Conservation (phyloP, 2,329 filamentous ascomycete genomes). For the Colletotrichum acutatum region DNA sequence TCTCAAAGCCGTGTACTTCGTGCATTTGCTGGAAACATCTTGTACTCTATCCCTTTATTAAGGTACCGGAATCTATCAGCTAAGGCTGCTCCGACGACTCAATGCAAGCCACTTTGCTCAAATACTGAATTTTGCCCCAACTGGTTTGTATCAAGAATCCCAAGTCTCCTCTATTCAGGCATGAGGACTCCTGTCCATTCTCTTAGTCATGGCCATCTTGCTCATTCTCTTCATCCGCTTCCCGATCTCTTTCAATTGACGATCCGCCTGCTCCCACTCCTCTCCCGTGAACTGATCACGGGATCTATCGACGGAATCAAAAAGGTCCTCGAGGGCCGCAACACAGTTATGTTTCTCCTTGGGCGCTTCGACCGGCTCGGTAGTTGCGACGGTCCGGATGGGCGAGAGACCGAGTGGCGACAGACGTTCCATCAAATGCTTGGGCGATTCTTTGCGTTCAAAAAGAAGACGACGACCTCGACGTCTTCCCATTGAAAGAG, state of each 20-base stretch:
- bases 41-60: no score
- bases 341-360: neutral
- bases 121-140: no score
- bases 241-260: slow-evolving; percentile 2
- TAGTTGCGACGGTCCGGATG: neutral
- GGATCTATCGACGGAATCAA: neutral
- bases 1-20: no score
- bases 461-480: neutral
- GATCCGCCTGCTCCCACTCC: neutral
- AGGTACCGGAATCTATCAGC: no score
- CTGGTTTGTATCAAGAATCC: neutral
- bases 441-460: neutral
- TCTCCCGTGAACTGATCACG: neutral
- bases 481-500: neutral
- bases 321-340: neutral
- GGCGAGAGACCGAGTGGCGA: neutral
- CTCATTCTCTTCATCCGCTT: neutral
- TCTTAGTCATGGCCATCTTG: slow-evolving; percentile 17
- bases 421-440: neutral
- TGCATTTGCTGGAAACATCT: no score
- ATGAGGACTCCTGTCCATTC: neutral
- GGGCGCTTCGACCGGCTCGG: neutral
- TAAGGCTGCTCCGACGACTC: no score
- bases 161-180: neutral
- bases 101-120: no score